Percentiles rank a stretch among this genome's conserved stretches.
Conservation (phyloP, 2,329 filamentous ascomycete genomes). For the Cladorrhinum sp. region DNA sequence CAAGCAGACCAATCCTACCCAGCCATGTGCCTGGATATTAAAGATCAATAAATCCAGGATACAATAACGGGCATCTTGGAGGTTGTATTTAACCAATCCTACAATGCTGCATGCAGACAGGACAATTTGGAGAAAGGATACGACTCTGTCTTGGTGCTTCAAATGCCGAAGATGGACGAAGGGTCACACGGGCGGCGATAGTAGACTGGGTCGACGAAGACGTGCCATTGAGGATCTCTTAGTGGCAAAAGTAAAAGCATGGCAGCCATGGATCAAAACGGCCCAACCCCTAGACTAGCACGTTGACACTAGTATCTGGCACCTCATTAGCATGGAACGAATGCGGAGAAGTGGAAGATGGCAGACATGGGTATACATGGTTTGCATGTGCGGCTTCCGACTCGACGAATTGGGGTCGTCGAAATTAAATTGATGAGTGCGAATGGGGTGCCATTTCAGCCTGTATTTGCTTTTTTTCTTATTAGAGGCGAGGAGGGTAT, state of each 20-base stretch:
- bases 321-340: neutral
- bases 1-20: neutral
- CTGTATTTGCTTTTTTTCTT: neutral
- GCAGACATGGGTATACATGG: neutral
- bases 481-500: neutral
- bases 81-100: neutral
- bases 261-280: neutral
- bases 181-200: neutral
- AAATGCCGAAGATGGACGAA: neutral
- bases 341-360: neutral
- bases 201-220: neutral
- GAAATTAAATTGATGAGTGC: neutral
- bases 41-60: neutral
- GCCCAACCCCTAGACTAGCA: too few relatives aligned
- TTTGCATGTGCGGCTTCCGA: neutral
- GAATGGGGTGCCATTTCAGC: neutral
- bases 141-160: neutral
- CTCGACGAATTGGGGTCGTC: neutral
- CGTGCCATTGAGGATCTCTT: neutral
- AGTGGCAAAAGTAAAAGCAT: neutral
- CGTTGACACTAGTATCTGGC: neutral
- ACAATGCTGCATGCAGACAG: neutral
- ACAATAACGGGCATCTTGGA: neutral
- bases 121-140: neutral
- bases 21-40: slow-evolving; percentile 3